phyloP scores from a whole-genome alignment of 257 asterid species.

The Fraxinus excelsior region DNA sequence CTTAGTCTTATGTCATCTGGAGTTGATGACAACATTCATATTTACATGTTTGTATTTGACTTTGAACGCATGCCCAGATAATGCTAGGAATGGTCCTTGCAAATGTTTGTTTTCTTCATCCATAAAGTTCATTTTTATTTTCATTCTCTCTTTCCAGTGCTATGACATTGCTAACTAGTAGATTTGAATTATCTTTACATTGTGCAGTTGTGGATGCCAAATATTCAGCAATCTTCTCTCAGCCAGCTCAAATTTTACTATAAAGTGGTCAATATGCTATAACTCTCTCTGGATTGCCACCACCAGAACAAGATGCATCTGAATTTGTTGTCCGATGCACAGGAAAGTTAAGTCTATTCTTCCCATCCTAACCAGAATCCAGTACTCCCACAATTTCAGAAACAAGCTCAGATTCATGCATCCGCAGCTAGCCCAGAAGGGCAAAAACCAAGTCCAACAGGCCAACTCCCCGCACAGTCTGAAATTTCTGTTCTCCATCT shows the following conservation, averaged over 20 bases:
- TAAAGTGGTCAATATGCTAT: slow-evolving; percentile 44
- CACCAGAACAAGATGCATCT: slow-evolving; percentile 53
- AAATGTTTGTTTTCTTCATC: slow-evolving; percentile 7
- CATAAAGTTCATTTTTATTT: no score
- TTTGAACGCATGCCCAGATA: slow-evolving; percentile 55
- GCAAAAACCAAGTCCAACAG: slow-evolving; percentile 48
- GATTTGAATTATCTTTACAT: slow-evolving; percentile 29
- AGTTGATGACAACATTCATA: no score
- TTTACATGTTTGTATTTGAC: no score
- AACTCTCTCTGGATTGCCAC: slow-evolving; percentile 63
- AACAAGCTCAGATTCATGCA: slow-evolving; percentile 56
- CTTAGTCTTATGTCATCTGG: no score
- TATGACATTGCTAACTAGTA: slow-evolving; percentile 19
- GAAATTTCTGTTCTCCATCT: no score
- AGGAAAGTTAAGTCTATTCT: slow-evolving; percentile 43
- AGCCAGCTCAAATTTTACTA: slow-evolving; percentile 36
- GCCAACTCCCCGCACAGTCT: slow-evolving; percentile 21
- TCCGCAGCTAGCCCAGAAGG: slow-evolving; percentile 40
- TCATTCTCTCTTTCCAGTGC: not conserved
- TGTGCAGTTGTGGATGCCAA: slow-evolving; percentile 76
- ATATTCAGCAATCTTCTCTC: slow-evolving; percentile 60
- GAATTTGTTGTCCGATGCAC: slow-evolving; percentile 35
- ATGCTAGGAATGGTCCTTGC: slow-evolving; percentile 79
- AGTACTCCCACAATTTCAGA: slow-evolving; percentile 39
- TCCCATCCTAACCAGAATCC: no score